Base-by-base conservation (phyloP, 208 protist species). In the Crithidia mellificae region DNA sequence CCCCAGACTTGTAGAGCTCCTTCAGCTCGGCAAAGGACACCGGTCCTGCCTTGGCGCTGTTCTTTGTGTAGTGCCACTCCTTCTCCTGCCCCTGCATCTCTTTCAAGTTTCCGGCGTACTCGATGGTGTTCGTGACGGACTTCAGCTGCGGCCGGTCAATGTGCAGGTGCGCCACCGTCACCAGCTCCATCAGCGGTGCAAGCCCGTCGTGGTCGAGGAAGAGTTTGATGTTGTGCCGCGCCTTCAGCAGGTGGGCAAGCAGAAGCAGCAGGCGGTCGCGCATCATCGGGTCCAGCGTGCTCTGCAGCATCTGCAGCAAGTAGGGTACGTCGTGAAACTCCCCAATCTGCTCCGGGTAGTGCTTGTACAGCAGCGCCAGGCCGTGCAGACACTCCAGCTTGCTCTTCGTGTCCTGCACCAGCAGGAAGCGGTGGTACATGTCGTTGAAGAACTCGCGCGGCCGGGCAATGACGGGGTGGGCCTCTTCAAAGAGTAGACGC, bases 91-190 rank as follows among this genome's bases (percentile, higher is more conserved):
- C 81, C 47, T 91, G 88, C 56, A 91, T 43, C 32, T 93, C 84
- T 20, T 71, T 67, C 27, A 84, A 54, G n/a, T 56, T 65, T 2
- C 67, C 79, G 29, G 39, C 51, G 56, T 71, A 83, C 78, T 95
- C 88, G 63, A 97, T 96, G 19, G 92, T 85, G 75, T 87, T 97
- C n/a, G 76, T 85, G 17, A 85, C 51, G 25, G 70, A 70, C 56
- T 83, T 84, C 43, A 91, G 64, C 71, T 91, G 83, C 27, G 92
- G 92, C 0, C 95, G 84, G 68, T 98, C 94, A 29, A 91, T 81
- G 72, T 98, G 92, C 34, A 97, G 71, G 54, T 98, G 96, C 30
- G 95, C 91, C n/a, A 98, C 56, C 2, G 95, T 96, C 7, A 98
- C 68, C 15, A 97, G 22, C 41, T 97, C 92, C 34, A 95, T 72